Conservation (phyloP, 495 filamentous ascomycete species). For the Aspergillus baeticus region DNA sequence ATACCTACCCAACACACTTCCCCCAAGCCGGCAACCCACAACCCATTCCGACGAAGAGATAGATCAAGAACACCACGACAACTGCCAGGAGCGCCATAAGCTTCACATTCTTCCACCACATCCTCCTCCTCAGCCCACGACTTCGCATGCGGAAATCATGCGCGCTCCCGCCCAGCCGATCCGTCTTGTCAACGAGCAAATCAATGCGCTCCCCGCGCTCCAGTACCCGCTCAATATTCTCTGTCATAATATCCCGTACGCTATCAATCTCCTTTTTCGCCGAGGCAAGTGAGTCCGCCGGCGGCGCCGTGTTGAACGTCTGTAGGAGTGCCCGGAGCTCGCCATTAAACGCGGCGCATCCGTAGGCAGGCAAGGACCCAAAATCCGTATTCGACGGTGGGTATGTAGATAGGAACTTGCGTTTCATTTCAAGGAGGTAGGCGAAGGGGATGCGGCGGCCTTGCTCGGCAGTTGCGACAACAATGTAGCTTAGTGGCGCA, state of each 20-base stretch:
- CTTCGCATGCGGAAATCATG: slow-evolving; percentile 87
- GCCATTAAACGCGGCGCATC: slow-evolving; percentile 80
- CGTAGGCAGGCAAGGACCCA: slow-evolving; percentile 78
- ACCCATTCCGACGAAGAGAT: slow-evolving; percentile 71
- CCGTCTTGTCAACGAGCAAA: slow-evolving; percentile 95
- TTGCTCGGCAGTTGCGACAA: slow-evolving; percentile 72
- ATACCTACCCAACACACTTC: slow-evolving; percentile 41
- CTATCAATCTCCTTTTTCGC: slow-evolving; percentile 88
- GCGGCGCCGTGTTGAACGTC: slow-evolving; percentile 76
- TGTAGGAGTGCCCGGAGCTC: slow-evolving; percentile 77
- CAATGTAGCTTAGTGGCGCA: slow-evolving; percentile 81
- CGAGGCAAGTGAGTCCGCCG: slow-evolving; percentile 80
- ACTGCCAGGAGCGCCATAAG: slow-evolving; percentile 81
- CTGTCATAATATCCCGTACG: slow-evolving; percentile 94
- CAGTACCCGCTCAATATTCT: slow-evolving; percentile 95
- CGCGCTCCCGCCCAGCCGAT: slow-evolving; percentile 79
- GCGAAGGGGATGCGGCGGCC: slow-evolving; percentile 89
- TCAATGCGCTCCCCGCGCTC: slow-evolving; percentile 96
- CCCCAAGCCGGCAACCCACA: slow-evolving; percentile 68
- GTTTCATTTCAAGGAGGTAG: slow-evolving; percentile 88
- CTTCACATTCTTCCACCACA: slow-evolving; percentile 99
- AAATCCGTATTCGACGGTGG: slow-evolving; percentile 70
- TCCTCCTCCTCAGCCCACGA: slow-evolving; percentile 78
- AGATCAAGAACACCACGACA: slow-evolving; percentile 82
- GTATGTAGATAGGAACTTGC: slow-evolving; percentile 78